Percentiles rank a stretch among this genome's conserved stretches.
Conservation (phyloP, 2,329 filamentous ascomycete species). For the Fusarium brachygibbosum region DNA sequence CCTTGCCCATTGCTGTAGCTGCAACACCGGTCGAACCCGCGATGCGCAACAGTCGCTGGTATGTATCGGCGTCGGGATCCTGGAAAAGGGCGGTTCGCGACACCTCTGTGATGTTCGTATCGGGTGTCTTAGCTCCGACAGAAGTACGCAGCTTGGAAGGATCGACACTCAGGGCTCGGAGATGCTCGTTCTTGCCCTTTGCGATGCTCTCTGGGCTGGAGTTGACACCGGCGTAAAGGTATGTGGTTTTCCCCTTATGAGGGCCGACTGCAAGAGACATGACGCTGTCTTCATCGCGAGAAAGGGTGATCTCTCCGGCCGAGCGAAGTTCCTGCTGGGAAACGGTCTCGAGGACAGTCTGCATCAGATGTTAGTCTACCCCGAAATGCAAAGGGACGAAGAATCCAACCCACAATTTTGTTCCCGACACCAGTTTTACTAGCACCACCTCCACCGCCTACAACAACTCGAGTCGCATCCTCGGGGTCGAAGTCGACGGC, state of each 20-base stretch:
- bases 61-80: slow-evolving; percentile 63
- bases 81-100: slow-evolving; percentile 67
- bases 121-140: slow-evolving; percentile 48
- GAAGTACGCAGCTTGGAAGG: slow-evolving; percentile 53
- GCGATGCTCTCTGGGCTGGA: slow-evolving; percentile 79
- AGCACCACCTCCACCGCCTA: slow-evolving; percentile 89
- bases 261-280: slow-evolving; percentile 81
- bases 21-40: slow-evolving; percentile 79
- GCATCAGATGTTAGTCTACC: slow-evolving; percentile 31
- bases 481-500: slow-evolving; percentile 89
- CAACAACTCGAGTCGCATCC: slow-evolving; percentile 80
- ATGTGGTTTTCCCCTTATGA: slow-evolving; percentile 67
- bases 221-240: slow-evolving; percentile 83
- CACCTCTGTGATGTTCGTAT: slow-evolving; percentile 63
- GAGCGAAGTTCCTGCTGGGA: slow-evolving; percentile 73
- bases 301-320: slow-evolving; percentile 80
- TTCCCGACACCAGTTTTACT: slow-evolving; percentile 86
- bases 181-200: slow-evolving; percentile 85
- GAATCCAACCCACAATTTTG: slow-evolving; percentile 75
- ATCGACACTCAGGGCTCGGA: slow-evolving; percentile 79
- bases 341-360: slow-evolving; percentile 81
- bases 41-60: slow-evolving; percentile 71
- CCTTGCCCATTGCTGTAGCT: slow-evolving; percentile 81
- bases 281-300: slow-evolving; percentile 88
- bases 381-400: neutral